These are phyloP conservation scores for Boletales sp. DNA, from an alignment of 768 basidiomycete genomes.

Conservation along the genomic window DNA sequence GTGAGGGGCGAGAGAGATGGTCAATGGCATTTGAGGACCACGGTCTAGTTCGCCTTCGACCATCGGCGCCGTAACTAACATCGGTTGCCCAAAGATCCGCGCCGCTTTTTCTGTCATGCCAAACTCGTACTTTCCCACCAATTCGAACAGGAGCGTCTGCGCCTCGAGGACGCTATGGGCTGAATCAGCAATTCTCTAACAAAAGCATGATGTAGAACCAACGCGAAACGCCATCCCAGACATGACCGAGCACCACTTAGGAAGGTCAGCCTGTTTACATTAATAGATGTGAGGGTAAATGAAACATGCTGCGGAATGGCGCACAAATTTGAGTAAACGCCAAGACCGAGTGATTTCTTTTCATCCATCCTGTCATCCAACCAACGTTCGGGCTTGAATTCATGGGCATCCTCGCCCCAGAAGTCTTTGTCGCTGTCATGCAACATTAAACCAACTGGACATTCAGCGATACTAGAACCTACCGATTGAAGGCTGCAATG, in stretches of 20 bases:
- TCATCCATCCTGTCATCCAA: neutral
- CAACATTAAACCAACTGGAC: too few relatives aligned
- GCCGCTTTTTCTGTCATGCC: conserved; percentile 26
- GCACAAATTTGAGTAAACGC: conserved; percentile 15
- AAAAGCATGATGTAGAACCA: too few relatives aligned
- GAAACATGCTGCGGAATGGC: neutral
- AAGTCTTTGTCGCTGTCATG: conserved; percentile 12
- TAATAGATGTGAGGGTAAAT: neutral
- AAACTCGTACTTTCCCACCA: conserved; percentile 54
- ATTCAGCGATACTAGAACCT: neutral
- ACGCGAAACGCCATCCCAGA: too few relatives aligned
- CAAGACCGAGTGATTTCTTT: conserved; percentile 6
- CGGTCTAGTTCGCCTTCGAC: conserved; percentile 15
- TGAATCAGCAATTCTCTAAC: neutral
- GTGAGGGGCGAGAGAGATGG: conserved; percentile 10
- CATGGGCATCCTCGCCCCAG: conserved; percentile 25
- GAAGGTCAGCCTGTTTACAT: conserved; percentile 17
- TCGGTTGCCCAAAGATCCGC: conserved; percentile 26
- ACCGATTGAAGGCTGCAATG: conserved; percentile 56
- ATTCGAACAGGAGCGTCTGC: conserved; percentile 52
- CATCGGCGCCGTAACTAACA: conserved; percentile 31
- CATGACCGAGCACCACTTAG: conserved; percentile 1
- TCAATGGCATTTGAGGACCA: conserved; percentile 5
- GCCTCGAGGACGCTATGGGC: conserved; percentile 43
- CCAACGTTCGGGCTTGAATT: conserved; percentile 14